Percentiles rank a stretch among this genome's conserved stretches.
phyloP scores from a whole-genome alignment of 23 red algal species.

The Gracilaria gracilis region DNA sequence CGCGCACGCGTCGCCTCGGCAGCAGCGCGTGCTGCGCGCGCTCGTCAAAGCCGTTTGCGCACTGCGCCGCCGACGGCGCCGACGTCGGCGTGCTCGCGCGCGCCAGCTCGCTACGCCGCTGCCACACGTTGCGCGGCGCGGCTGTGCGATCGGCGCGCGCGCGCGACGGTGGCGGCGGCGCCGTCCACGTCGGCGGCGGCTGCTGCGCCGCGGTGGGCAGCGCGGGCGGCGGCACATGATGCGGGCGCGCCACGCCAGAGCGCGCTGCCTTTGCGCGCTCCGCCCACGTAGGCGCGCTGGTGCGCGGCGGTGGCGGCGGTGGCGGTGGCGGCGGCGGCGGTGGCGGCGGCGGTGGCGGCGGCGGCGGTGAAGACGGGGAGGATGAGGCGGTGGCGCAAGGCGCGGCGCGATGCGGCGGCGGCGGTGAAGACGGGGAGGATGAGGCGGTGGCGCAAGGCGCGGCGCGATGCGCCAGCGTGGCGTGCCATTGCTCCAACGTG shows the following conservation, averaged over 20 bases:
- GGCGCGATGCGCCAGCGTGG: slow-evolving; percentile 15
- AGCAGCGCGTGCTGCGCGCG: neutral
- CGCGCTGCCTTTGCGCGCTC: slow-evolving; percentile 15
- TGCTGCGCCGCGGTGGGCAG: neutral
- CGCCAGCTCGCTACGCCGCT: too few species aligned
- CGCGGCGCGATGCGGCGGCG: neutral
- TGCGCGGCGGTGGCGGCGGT: neutral
- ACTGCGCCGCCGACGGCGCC: too few species aligned
- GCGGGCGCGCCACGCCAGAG: slow-evolving; percentile 26
- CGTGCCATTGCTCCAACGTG: slow-evolving; percentile 53
- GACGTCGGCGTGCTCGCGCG: too few species aligned
- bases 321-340: neutral
- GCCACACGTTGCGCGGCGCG: too few species aligned
- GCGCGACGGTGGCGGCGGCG: neutral
- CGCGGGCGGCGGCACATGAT: neutral
- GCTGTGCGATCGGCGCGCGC: too few species aligned
- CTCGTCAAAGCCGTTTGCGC: neutral
- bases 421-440: neutral
- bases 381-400: neutral
- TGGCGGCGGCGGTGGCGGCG: neutral
- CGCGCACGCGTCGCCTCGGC: slow-evolving; percentile 51
- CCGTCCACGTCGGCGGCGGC: neutral
- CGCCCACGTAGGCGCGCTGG: slow-evolving; percentile 45
- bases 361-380: neutral
- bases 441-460: neutral